Base-by-base conservation (phyloP, 83 land plant species). In the Larix sibirica region DNA sequence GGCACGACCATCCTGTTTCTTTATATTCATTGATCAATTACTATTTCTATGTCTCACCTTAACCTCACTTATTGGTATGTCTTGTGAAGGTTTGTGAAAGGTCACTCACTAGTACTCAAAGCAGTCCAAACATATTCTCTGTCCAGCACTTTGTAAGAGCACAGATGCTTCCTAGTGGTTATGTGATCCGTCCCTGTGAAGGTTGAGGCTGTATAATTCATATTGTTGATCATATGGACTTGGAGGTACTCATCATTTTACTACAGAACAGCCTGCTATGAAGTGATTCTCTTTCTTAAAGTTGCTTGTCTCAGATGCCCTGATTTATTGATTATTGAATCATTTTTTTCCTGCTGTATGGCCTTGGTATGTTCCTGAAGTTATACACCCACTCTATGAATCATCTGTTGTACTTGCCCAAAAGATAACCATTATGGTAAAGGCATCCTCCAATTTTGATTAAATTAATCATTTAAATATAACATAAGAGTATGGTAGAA, bases 81-180 rank as follows among this genome's bases (percentile, higher is more conserved):
- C 31, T 79, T n/a, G 56, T 67, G 44, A 80, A 95, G 97, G 87
- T 96, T n/a, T 96, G 99, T 86, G 99, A 96, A 84, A 87, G 97
- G 59, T 96, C 96, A 56, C 87, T 96, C 33, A 90, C 82, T 78
- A 87, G 88, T 58, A 81, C 86, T 31, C 91, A 90, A 26, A 89
- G 89, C 73, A 93, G 93, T 47, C 92, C 96, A 65, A 90, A 77
- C 58, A 88, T 92, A 90, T 90, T 93, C 50, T 84, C 90, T 56
- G 92, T 85, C 78, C 88, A 81, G 69, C 79, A 84, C 54, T 95
- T 96, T 92, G 93, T 90, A 4, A 83, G 97, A 71, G 97, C 97
- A 69, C 94, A 96, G 81, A 94, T 96, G 94, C 83, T 91, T 62
- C 90, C 98, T 0, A 96, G 98, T 91, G 98, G 98, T 1, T 94